Base-by-base conservation (phyloP, 768 basidiomycete genomes). In the Strobilomyces dryophilus region DNA sequence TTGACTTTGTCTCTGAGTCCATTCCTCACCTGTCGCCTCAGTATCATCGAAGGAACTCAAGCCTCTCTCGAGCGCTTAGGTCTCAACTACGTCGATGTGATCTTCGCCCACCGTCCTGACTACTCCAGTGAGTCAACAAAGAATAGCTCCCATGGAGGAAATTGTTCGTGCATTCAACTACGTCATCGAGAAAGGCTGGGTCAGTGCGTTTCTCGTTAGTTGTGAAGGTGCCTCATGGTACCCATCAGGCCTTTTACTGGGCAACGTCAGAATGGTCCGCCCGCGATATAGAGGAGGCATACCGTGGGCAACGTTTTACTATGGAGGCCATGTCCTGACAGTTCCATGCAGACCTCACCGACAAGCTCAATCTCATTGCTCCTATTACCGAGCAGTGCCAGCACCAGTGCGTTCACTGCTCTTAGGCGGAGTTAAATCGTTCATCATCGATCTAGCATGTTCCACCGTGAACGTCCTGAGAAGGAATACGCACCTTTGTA, bases 231-330 rank as follows among this genome's bases (percentile, higher is more conserved):
- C 11, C 26, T 51, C 27, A 58, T 24, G 4, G 5, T 18, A 29
- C 45, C 12, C 39, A 12, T 21, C 32, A 72, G 70, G 67, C 73
- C 4, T 73, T 72, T 62, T 74, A 74, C 58, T 78, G 78, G 79
- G 78, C 71, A 27, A 79, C 79, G 1, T 78, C 76, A 26, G 81
- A 83, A 55, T 84, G 82, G 82, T 73, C 74, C 36, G 76, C 81
- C 8, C 69, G 69, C 42, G 73, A 80, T 59, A 75, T 79, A 51
- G 71, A 76, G 47, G 75, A 76, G 47, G 76, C 77, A 37, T 66
- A 68, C 59, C 69, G 75, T 73, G 34, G 11, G 58, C 53, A 17
- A 21, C 27, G 17, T 20, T 21, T 7, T 45, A 20, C 14, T 27
- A 18, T 21, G 15, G 40, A 31, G 6, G 24, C 18, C 26, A 8